Conservation (phyloP, 805 yeast species). For the Candida insectorum region DNA sequence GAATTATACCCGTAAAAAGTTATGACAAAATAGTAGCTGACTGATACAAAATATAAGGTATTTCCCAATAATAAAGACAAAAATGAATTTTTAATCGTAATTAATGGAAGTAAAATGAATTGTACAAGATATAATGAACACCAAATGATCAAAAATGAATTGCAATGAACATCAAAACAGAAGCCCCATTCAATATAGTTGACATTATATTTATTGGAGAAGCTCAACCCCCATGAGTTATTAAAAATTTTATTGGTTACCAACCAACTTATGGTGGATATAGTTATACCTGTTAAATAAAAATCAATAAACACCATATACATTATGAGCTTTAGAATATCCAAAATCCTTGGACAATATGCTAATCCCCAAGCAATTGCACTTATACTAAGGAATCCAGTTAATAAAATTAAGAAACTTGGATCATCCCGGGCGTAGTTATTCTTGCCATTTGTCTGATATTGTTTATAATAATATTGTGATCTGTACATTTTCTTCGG, state of each 20-base stretch:
- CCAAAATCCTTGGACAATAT: constrained; percentile 60
- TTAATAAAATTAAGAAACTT: constrained; percentile 70
- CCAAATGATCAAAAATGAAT: constrained; percentile 83
- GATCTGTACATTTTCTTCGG: constrained; percentile 83
- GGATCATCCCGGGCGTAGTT: constrained; percentile 93
- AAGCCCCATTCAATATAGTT: constrained; percentile 82
- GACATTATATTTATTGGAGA: constrained; percentile 19
- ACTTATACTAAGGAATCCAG: constrained; percentile 62
- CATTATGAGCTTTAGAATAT: constrained; percentile 62
- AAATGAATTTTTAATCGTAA: constrained; percentile 58
- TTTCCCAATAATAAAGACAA: constrained; percentile 74
- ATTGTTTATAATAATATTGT: constrained; percentile 67
- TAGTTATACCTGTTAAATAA: constrained; percentile 60
- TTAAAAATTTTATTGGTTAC: constrained; percentile 64
- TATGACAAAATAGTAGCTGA: constrained; percentile 71
- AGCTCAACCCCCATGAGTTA: constrained; percentile 19
- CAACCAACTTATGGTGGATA: constrained; percentile 74
- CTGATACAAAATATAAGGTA: constrained; percentile 67
- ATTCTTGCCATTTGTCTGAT: constrained; percentile 17
- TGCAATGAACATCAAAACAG: constrained; percentile 92
- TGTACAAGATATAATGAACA: constrained; percentile 69
- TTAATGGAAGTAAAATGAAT: constrained; percentile 68
- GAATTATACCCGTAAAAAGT: constrained; percentile 81
- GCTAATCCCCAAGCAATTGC: constrained; percentile 91
- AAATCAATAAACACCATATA: constrained; percentile 88